Evolutionary conservation across 257 asterid species (phyloP).

Genomic region (Schizonepeta tenuifolia): DNA sequence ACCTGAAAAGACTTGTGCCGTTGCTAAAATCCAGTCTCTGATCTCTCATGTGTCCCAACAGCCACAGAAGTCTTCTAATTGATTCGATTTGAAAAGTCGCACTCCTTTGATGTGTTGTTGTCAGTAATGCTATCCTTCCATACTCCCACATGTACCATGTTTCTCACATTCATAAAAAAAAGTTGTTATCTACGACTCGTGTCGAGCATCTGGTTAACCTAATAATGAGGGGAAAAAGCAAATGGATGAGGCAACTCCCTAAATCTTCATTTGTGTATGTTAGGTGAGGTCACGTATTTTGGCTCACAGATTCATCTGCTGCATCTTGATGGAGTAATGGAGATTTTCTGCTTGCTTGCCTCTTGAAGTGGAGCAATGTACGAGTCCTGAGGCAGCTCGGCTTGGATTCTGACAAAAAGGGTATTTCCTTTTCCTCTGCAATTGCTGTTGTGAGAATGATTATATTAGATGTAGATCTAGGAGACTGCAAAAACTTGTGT

Average conservation of each 20-base stretch:
- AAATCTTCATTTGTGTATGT: background rate
- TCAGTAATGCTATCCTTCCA: background rate
- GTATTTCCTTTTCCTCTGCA: constrained; percentile 12
- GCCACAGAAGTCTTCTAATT: constrained; percentile 40
- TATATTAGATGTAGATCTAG: background rate
- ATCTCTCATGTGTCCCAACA: constrained; percentile 49
- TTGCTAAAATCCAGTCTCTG: constrained; percentile 62
- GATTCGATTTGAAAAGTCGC: constrained; percentile 24
- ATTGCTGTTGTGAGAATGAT: background rate
- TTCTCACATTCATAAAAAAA: background rate
- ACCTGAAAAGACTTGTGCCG: constrained; percentile 54
- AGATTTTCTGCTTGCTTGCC: background rate
- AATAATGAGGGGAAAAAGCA: background rate
- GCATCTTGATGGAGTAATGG: background rate
- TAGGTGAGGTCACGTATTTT: background rate
- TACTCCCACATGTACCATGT: background rate
- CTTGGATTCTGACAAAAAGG: background rate
- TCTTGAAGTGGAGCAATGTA: constrained; percentile 12
- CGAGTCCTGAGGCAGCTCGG: background rate
- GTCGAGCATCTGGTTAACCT: background rate
- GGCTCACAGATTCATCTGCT: background rate
- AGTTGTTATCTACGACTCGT: background rate
- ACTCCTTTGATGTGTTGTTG: no score
- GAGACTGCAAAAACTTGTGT: background rate
- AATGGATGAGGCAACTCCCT: background rate